Base-by-base conservation (phyloP, 129 eudicot genomes). In the Escallonia rubra region DNA sequence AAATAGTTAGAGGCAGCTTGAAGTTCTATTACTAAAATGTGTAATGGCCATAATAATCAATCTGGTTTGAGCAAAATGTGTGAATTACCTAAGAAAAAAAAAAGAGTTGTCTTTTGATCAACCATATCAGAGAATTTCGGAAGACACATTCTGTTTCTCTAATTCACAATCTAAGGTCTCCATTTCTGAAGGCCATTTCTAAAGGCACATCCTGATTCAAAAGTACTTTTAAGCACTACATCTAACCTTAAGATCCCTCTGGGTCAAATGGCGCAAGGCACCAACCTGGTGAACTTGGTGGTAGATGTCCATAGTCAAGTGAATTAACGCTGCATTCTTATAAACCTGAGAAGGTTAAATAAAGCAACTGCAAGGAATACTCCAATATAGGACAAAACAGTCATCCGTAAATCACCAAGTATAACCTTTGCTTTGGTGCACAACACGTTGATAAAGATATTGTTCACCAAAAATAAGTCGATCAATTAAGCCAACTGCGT, bases 221-320 rank as follows among this genome's bases (percentile, higher is more conserved):
- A n/a, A n/a, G n/a, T n/a, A n/a, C n/a, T n/a, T n/a, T n/a, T n/a
- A n/a, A n/a, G n/a, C n/a, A n/a, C n/a, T n/a, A n/a, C n/a, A n/a
- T n/a, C 64, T 61, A 53, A 91, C 98, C 98, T 91, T 75, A 88
- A 66, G 23, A 92, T 79, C 98, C 98, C 79, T 92, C 98, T 46
- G 98, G 98, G 73, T 92, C 98, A 84, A 88, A 92, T 44, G 98
- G 98, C 72, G 98, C 91, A 74, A 92, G 85, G 61, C 98, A 92
- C 98, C 96, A 92, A 63, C 75, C 85, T 69, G 98, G 95, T 68
- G 89, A 69, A 75, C 86, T 82, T 72, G 87, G 80, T 55, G 98
- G 96, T 49, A 79, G 77, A 66, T 91, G 89, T 76, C 98, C 98
- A 80, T 92, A 92, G 75, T 92, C 96, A 13, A 96, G 98, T 61